Conservation (phyloP, 2,329 filamentous ascomycete species). For the Trichoderma harzianum region DNA sequence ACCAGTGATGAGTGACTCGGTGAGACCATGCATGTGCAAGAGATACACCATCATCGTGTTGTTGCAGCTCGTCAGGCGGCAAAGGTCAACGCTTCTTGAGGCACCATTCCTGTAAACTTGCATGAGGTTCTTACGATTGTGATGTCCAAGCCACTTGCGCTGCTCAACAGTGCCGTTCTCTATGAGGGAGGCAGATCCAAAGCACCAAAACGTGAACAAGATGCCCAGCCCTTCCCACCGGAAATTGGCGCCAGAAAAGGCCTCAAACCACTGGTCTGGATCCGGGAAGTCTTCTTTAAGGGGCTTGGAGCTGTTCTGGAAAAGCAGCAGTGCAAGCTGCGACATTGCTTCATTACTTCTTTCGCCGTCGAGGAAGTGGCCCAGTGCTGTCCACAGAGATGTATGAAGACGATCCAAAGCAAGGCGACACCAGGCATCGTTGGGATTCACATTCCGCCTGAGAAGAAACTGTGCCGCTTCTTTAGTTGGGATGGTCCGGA, state of each 20-base stretch:
- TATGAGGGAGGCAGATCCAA: background rate
- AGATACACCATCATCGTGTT: slow-evolving; percentile 15
- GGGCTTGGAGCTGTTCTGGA: slow-evolving; percentile 36
- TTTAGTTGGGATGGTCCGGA: background rate
- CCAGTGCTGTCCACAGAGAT: background rate
- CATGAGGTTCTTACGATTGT: slow-evolving; percentile 6
- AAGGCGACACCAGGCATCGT: slow-evolving; percentile 2
- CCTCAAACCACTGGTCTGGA: slow-evolving; percentile 36
- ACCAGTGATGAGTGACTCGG: background rate
- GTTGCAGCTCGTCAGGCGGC: background rate
- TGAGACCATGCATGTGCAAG: background rate
- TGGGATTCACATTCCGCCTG: background rate
- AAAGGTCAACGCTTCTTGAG: background rate
- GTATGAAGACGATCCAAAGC: slow-evolving; percentile 1
- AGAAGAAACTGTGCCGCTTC: background rate
- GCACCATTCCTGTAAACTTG: background rate
- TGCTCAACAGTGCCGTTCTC: slow-evolving; percentile 1
- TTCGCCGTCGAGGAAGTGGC: background rate
- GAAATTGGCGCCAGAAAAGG: slow-evolving; percentile 38
- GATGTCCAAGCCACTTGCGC: background rate
- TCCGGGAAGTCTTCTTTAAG: slow-evolving; percentile 35
- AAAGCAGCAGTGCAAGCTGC: slow-evolving; percentile 34
- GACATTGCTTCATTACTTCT: background rate
- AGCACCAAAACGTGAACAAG: slow-evolving; percentile 26
- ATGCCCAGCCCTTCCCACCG: slow-evolving; percentile 44